Percentiles rank a stretch among this genome's conserved stretches.
phyloP scores from a whole-genome alignment of 2,329 filamentous ascomycete species.

The Xylariaceae sp. region DNA sequence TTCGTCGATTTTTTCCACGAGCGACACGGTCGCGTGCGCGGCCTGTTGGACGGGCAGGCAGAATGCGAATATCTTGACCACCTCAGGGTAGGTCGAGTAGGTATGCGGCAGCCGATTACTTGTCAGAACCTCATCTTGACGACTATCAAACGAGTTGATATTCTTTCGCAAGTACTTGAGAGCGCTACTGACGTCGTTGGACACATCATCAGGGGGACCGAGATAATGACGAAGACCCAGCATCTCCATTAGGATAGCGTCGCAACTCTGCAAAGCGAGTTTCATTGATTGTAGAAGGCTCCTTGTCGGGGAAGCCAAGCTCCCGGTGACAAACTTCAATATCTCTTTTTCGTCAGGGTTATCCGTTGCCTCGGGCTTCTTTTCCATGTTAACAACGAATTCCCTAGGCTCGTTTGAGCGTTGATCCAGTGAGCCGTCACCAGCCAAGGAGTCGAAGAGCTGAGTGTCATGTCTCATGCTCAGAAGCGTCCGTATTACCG shows the following conservation, averaged over 20 bases:
- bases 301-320: conserved; percentile 44
- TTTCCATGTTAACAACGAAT: conserved; percentile 35
- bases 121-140: conserved; percentile 44
- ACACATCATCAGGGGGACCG: conserved; percentile 40
- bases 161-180: conserved; percentile 39
- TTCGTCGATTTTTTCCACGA: conserved; percentile 44
- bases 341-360: conserved; percentile 24
- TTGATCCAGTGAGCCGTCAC: background rate
- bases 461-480: conserved; percentile 47
- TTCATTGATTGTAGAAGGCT: conserved; percentile 45
- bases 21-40: conserved; percentile 42
- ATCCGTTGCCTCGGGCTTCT: conserved; percentile 2
- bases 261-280: conserved; percentile 41
- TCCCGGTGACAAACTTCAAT: conserved; percentile 23
- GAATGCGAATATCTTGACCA: conserved; percentile 52
- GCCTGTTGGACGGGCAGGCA: conserved; percentile 52
- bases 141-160: conserved; percentile 44
- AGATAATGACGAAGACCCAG: conserved; percentile 47
- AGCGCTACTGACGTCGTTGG: conserved; percentile 39
- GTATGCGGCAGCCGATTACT: conserved; percentile 42
- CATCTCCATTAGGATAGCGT: conserved; percentile 52
- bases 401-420: conserved; percentile 17
- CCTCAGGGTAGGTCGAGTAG: conserved; percentile 45
- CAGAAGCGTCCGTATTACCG: conserved; percentile 49
- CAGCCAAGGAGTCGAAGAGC: conserved; percentile 36